Percentiles rank a stretch among this genome's conserved stretches.
These are phyloP conservation scores for Aspergillus intermedius DNA, from an alignment of 2,329 filamentous ascomycete genomes.

Conservation along the genomic window DNA sequence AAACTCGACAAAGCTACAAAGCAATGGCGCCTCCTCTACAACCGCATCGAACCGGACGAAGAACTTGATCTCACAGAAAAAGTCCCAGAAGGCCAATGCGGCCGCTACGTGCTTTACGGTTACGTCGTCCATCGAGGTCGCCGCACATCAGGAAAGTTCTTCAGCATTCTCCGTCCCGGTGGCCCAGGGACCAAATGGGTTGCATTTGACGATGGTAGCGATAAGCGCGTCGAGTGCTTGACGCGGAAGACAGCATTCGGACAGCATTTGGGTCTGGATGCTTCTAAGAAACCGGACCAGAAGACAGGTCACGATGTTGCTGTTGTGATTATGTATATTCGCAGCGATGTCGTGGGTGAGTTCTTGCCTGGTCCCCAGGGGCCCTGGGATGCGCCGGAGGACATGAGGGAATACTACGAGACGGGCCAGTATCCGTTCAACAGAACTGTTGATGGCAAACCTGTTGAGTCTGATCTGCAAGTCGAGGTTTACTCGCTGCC, in stretches of 20 bases:
- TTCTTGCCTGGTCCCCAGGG: constrained; percentile 39
- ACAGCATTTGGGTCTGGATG: constrained; percentile 43
- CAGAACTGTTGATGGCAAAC: constrained; percentile 8
- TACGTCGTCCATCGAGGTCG: constrained; percentile 55
- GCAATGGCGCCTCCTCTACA: constrained; percentile 52
- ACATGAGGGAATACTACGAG: constrained; percentile 36
- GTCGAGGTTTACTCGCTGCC: constrained; percentile 37
- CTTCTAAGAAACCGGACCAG: constrained; percentile 36
- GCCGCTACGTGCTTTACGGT: constrained; percentile 52
- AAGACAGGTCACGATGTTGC: constrained; percentile 44
- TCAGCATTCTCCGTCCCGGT: constrained; percentile 53
- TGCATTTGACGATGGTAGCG: constrained; percentile 50
- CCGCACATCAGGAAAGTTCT: constrained; percentile 54
- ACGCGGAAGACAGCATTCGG: constrained; percentile 51
- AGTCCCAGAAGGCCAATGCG: constrained; percentile 27
- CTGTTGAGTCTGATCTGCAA: constrained; percentile 20
- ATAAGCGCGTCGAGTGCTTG: constrained; percentile 51
- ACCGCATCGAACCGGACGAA: constrained; percentile 53
- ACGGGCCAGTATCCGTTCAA: constrained; percentile 16
- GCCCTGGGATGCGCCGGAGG: constrained; percentile 43
- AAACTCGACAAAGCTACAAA: constrained; percentile 48
- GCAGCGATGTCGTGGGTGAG: constrained; percentile 41
- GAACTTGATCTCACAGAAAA: constrained; percentile 41
- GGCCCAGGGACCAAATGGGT: constrained; percentile 54
- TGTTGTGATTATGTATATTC: constrained; percentile 52